These are phyloP conservation scores for Kodamaea neixiangensis DNA, from an alignment of 805 yeast species.

Conservation along the genomic window DNA sequence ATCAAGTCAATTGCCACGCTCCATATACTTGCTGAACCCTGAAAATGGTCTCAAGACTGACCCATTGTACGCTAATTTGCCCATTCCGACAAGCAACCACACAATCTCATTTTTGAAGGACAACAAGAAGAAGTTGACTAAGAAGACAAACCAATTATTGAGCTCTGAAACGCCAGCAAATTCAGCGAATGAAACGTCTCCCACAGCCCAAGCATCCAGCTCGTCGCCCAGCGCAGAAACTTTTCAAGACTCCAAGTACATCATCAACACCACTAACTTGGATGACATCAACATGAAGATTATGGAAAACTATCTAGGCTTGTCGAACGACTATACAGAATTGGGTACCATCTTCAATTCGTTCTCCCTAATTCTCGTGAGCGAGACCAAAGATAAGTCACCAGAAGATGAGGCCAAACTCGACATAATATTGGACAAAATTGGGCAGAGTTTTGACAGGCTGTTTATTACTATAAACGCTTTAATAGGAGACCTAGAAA, in stretches of 20 bases:
- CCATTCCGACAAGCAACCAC: constrained; percentile 32
- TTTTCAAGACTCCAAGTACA: constrained; percentile 12
- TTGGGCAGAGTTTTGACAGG: constrained; percentile 85
- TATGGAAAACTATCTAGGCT: constrained; percentile 54
- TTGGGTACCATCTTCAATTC: constrained; percentile 62
- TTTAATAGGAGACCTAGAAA: constrained; percentile 53
- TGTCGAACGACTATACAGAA: constrained; percentile 69
- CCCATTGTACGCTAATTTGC: constrained; percentile 33
- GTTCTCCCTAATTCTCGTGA: constrained; percentile 50
- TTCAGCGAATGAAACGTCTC: not conserved
- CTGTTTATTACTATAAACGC: constrained; percentile 54
- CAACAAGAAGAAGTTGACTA: constrained; percentile 27
- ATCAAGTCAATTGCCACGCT: constrained; percentile 40
- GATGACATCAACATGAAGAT: constrained; percentile 60
- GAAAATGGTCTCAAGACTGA: constrained; percentile 44
- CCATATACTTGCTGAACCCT: constrained; percentile 44
- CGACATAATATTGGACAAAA: constrained; percentile 58
- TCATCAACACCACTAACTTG: constrained; percentile 41
- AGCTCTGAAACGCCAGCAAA: constrained; percentile 4
- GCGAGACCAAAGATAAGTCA: constrained; percentile 22
- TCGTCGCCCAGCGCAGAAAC: not conserved
- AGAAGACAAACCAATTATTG: constrained; percentile 24
- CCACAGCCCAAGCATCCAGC: not conserved
- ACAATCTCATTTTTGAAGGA: constrained; percentile 35
- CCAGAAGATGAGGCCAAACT: constrained; percentile 28